Percentiles rank a stretch among this genome's conserved stretches.
Conservation (phyloP, 1,284 basidiomycete species). For the Ganoderma resinaceum region DNA sequence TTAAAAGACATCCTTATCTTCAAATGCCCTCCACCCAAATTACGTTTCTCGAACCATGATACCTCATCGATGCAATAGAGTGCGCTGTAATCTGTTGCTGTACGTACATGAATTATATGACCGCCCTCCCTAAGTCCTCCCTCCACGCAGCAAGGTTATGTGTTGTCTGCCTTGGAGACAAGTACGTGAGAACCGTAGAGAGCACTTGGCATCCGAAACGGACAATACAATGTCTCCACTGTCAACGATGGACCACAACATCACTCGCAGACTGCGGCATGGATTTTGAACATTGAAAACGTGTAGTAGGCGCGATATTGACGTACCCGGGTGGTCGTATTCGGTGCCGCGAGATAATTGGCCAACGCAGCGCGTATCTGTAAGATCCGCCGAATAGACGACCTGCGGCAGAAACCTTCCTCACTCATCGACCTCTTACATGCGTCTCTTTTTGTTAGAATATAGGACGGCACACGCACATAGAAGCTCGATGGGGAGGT, state of each 20-base stretch:
- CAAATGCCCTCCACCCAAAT: conserved; percentile 12
- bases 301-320: background rate
- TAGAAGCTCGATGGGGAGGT: background rate
- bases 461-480: no score
- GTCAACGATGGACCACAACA: background rate
- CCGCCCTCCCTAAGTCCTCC: no score
- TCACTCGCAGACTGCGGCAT: background rate
- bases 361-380: conserved; percentile 19
- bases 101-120: conserved; percentile 9
- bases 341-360: conserved; percentile 20
- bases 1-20: conserved; percentile 8
- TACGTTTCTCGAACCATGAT: background rate
- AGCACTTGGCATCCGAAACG: background rate
- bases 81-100: background rate
- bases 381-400: conserved; percentile 17
- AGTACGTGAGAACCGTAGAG: no score
- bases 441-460: background rate
- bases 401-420: conserved; percentile 11
- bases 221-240: conserved; percentile 19
- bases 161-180: no score
- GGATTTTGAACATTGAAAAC: background rate
- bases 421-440: background rate
- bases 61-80: background rate
- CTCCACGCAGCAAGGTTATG: no score
- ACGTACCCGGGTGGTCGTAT: conserved; percentile 4